Evolutionary conservation across 805 yeast species (phyloP), one percentile per base, ranked within the genome.

Genomic region (Metschnikowia proteae): DNA sequence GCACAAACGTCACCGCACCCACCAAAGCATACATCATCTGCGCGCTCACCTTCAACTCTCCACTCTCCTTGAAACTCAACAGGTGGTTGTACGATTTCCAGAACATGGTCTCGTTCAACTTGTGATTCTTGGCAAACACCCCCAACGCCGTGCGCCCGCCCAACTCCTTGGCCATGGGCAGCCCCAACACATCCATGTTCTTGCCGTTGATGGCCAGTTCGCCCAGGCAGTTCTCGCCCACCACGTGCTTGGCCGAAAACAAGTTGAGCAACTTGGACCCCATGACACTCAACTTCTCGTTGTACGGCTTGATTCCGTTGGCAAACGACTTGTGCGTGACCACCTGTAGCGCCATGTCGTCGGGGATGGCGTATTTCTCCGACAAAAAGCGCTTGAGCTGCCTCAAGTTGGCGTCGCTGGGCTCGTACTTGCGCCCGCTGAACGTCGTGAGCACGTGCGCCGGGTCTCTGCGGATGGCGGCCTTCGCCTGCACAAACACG

Each of bases 321-420:
- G 95, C 96, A 74, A 90, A 92, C 23, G 96, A 88, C 70, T 92
- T 92, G 71, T 92, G 97, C 5, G 97, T 91, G 59, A 91, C 71
- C 36, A 88, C 82, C 70, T 92, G 98, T 52, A 89, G 72, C 23
- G 85, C 68, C 50, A 85, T 56, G 5, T 76, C 75, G 59, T 88
- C 86, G 4, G 84, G 74, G 37, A 91, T 70, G 37, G 72, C 55
- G 59, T 74, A 83, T 51, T 77, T 72, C 23, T 71, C 71, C 22
- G 60, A 51, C 47, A 85, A 66, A 54, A 81, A 80, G 28, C 58
- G 52, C 58, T 80, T 79, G 46, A 84, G 65, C 29, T 74, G 70
- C 45, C 64, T 60, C 38, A 85, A 62, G 47, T 83, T 79, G 9
- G 75, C 69, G 11, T 74, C 73, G 10, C 67, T 68, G 7, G 73